Conservation (phyloP, 352 stramenopile genomes). For the Pythium insidiosum region DNA sequence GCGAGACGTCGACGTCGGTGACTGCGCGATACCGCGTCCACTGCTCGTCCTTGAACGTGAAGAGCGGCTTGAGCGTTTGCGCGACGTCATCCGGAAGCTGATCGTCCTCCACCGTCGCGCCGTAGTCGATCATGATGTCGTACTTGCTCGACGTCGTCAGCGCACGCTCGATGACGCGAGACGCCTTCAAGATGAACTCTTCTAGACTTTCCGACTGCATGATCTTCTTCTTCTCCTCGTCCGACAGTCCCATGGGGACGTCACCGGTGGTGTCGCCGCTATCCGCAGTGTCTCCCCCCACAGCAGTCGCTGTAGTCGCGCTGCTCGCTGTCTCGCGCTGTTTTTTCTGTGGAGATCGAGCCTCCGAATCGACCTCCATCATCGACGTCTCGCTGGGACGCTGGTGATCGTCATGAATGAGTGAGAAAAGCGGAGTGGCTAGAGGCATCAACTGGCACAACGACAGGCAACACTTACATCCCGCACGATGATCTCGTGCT, state of each 20-base stretch:
- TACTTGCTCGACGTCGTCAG: slow-evolving; percentile 69
- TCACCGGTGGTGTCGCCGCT: slow-evolving; percentile 10
- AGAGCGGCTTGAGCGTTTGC: slow-evolving; percentile 64
- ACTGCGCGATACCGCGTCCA: slow-evolving; percentile 79
- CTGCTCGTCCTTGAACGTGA: slow-evolving; percentile 67
- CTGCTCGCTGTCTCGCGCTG: slow-evolving; percentile 17
- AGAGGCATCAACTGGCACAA: not conserved
- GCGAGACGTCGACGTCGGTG: slow-evolving; percentile 76
- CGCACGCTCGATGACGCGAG: slow-evolving; percentile 71
- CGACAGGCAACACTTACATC: slow-evolving; percentile 14
- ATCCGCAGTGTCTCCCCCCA: too few species aligned
- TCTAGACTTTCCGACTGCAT: slow-evolving; percentile 76
- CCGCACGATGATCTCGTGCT: slow-evolving; percentile 63
- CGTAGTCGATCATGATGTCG: slow-evolving; percentile 84
- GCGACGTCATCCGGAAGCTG: slow-evolving; percentile 38
- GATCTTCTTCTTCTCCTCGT: slow-evolving; percentile 59
- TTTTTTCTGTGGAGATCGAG: slow-evolving; percentile 24
- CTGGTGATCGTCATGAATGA: too few species aligned
- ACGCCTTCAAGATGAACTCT: slow-evolving; percentile 65
- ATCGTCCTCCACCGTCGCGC: slow-evolving; percentile 60
- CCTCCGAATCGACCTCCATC: slow-evolving; percentile 5
- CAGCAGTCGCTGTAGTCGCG: too few species aligned
- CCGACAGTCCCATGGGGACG: slow-evolving; percentile 17
- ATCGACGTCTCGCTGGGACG: too few species aligned
- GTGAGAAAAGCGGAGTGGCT: too few species aligned